phyloP scores from a whole-genome alignment of 805 yeast species.

The Torulaspora quercuum region DNA sequence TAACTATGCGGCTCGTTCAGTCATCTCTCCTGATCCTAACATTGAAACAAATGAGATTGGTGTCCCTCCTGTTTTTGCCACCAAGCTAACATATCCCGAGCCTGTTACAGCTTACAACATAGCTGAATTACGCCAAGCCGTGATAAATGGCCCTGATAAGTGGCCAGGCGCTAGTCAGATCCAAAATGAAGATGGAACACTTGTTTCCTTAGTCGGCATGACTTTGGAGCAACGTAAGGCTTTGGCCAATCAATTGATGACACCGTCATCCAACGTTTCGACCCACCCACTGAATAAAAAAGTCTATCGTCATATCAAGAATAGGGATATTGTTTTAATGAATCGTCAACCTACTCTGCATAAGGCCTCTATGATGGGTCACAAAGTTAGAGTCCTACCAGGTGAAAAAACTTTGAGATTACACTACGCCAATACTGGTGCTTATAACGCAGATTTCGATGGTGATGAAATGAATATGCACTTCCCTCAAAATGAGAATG shows the following conservation, averaged over 20 bases:
- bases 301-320: slow-evolving; percentile 89
- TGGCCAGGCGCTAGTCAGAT: slow-evolving; percentile 99
- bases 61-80: slow-evolving; percentile 97
- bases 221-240: slow-evolving; percentile 91
- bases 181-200: slow-evolving; percentile 90
- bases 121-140: slow-evolving; percentile 87
- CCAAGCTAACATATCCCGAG: slow-evolving; percentile 93
- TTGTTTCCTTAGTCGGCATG: slow-evolving; percentile 83
- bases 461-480: slow-evolving; percentile 99
- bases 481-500: slow-evolving; percentile 97
- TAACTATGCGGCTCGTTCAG: slow-evolving; percentile 97
- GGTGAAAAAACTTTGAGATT: slow-evolving; percentile 94
- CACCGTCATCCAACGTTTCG: slow-evolving; percentile 67
- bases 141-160: slow-evolving; percentile 92
- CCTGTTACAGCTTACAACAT: slow-evolving; percentile 93
- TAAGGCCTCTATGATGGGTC: slow-evolving; percentile 99
- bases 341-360: slow-evolving; percentile 99
- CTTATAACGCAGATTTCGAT: slow-evolving; percentile 97
- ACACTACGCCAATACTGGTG: slow-evolving; percentile 98
- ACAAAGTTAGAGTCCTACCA: slow-evolving; percentile 92
- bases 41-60: slow-evolving; percentile 97
- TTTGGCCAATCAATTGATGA: slow-evolving; percentile 86
- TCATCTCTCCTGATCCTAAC: slow-evolving; percentile 97
- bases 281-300: slow-evolving; percentile 74
- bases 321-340: slow-evolving; percentile 94